These are phyloP conservation scores for Zangia roseola DNA, from an alignment of 768 basidiomycete genomes.

Conservation along the genomic window DNA sequence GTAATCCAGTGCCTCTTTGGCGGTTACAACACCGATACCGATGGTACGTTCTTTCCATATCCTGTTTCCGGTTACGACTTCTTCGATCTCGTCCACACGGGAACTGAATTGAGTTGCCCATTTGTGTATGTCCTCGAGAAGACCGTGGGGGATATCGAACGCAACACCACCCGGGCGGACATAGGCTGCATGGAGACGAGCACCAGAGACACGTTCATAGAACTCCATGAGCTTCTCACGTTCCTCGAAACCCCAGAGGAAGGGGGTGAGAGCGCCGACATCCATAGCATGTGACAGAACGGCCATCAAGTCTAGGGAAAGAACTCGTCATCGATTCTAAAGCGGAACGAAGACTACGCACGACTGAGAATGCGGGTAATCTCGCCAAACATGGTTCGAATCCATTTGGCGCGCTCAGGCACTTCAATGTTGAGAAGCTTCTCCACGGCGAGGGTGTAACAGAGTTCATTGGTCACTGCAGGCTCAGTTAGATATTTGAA, in stretches of 20 bases:
- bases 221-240: slow-evolving; percentile 99
- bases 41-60: slow-evolving; percentile 97
- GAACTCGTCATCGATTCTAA: background rate
- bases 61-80: slow-evolving; percentile 95
- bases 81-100: slow-evolving; percentile 95
- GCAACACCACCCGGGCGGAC: slow-evolving; percentile 97
- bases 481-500: slow-evolving; percentile 1
- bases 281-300: slow-evolving; percentile 95
- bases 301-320: slow-evolving; percentile 82
- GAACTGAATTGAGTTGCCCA: slow-evolving; percentile 95
- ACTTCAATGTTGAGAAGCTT: slow-evolving; percentile 97
- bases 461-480: slow-evolving; percentile 97
- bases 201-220: slow-evolving; percentile 98
- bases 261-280: slow-evolving; percentile 96
- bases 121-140: slow-evolving; percentile 97
- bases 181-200: slow-evolving; percentile 96
- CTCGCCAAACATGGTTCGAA: slow-evolving; percentile 95
- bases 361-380: slow-evolving; percentile 95
- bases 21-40: slow-evolving; percentile 87
- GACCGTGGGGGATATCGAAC: slow-evolving; percentile 95
- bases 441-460: slow-evolving; percentile 96
- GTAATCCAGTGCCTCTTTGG: slow-evolving; percentile 89
- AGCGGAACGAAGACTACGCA: slow-evolving; percentile 36
- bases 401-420: slow-evolving; percentile 97
- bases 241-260: slow-evolving; percentile 99